Evolutionary conservation across 805 yeast species (phyloP), one percentile per base, ranked within the genome.

Genomic region (Yamadazyma laniorum): DNA sequence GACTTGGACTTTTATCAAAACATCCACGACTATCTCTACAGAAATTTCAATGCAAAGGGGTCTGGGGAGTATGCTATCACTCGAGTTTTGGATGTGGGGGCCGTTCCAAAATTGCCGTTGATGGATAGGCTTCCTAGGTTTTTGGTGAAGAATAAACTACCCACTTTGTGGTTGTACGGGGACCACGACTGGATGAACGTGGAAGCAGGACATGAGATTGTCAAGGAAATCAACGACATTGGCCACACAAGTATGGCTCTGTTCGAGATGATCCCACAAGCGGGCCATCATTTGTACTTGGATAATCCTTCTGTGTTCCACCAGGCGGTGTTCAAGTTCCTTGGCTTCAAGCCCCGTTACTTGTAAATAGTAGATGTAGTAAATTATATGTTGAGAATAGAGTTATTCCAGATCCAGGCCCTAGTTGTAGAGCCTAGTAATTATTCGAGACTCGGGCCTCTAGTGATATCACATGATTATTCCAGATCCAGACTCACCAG

Each of bases 151-250:
- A 32, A 57, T 69, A 34, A 51, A 42, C 46, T 75, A 12, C 78
- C 78, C 3, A 66, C 78, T 1, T 55, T 79, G 21, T 79, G 84
- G 81, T 44, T 80, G 17, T 81, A 81, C 49, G 88, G 88, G 7
- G 85, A 80, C 42, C 62, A 58, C 26, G 88, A 81, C 55, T 81
- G 88, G 88, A 81, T 81, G 87, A 75, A 76, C 43, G 74, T 68
- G 37, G 70, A 66, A 32, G 84, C 82, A 9, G 88, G 88, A 2
- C 53, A 63, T 27, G 62, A 70, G 26, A 63, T 57, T 37, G 69
- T 65, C 12, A 53, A 62, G 9, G 63, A 58, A 33, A 56, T 58
- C 26, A 58, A 58, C 40, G 26, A 48, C n/a, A 43, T 60, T 22
- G 44, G 63, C 0, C 45, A 59, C 18, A 44, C 53, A 58, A 57